These are phyloP conservation scores for Dendrobium catenatum DNA, from an alignment of 106 monocot species.

Conservation along the genomic window DNA sequence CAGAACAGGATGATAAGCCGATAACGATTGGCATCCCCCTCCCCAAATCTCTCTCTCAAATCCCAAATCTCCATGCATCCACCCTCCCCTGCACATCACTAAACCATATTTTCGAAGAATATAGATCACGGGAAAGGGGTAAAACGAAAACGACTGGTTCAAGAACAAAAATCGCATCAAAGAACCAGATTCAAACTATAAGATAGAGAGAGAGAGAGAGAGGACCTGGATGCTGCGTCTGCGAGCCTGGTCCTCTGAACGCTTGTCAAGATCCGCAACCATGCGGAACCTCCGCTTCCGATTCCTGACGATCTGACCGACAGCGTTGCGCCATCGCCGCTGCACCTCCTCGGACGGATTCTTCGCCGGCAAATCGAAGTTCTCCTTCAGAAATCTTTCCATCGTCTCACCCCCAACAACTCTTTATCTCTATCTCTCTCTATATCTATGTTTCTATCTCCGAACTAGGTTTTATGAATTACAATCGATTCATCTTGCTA, in stretches of 20 bases:
- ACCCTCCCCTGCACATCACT: background rate
- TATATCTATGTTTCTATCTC: too few species aligned
- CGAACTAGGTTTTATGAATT: background rate
- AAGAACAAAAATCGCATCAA: background rate
- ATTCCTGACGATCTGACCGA: conserved; percentile 26
- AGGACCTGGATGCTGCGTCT: conserved; percentile 18
- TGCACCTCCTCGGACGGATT: conserved; percentile 25
- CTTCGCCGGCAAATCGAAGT: conserved; percentile 20
- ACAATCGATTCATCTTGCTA: background rate
- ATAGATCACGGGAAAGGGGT: too few species aligned
- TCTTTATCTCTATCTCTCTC: too few species aligned
- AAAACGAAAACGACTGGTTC: too few species aligned
- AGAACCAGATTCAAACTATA: background rate
- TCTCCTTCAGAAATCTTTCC: conserved; percentile 25
- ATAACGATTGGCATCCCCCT: too few species aligned
- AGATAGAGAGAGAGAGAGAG: background rate
- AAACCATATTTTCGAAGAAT: background rate
- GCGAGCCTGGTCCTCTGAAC: conserved; percentile 12
- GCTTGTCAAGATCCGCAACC: conserved; percentile 22
- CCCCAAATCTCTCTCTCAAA: too few species aligned
- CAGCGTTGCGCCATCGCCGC: conserved; percentile 20
- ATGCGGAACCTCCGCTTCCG: conserved; percentile 16
- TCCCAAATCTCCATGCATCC: too few species aligned
- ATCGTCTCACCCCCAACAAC: background rate
- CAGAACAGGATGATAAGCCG: too few species aligned